These are phyloP conservation scores for Gliomastix tumulicola DNA, from an alignment of 2,329 filamentous ascomycete genomes.

Conservation along the genomic window DNA sequence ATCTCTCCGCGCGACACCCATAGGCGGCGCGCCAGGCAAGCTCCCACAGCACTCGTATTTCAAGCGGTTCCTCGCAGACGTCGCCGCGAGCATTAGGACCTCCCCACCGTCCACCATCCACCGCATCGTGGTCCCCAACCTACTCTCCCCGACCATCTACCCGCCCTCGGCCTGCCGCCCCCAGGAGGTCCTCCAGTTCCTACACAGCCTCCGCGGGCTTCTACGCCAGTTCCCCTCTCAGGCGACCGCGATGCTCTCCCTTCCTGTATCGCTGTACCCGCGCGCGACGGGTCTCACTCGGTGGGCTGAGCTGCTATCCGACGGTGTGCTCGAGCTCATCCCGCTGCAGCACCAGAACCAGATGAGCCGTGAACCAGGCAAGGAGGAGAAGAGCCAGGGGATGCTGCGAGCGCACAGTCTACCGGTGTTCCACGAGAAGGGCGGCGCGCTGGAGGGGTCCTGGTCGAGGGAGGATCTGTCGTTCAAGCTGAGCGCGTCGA, in stretches of 20 bases:
- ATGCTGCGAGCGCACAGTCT: constrained; percentile 77
- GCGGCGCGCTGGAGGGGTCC: constrained; percentile 64
- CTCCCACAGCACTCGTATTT: no score
- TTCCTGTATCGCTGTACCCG: constrained; percentile 76
- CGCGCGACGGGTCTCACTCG: constrained; percentile 68
- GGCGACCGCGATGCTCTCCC: constrained; percentile 65
- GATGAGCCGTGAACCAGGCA: constrained; percentile 43
- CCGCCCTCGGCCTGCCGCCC: constrained; percentile 63
- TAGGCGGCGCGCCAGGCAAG: no score
- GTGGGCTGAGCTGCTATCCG: constrained; percentile 79
- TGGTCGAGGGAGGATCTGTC: constrained; percentile 78
- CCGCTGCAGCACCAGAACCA: constrained; percentile 53
- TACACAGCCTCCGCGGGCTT: constrained; percentile 71
- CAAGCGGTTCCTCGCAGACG: constrained; percentile 51
- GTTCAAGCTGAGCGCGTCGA: constrained; percentile 76
- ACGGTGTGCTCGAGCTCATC: constrained; percentile 81
- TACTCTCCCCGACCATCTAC: constrained; percentile 84
- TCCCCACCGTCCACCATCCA: constrained; percentile 61
- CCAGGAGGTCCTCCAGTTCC: constrained; percentile 67
- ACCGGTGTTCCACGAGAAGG: constrained; percentile 81
- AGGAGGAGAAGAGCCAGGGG: constrained; percentile 73
- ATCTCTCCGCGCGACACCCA: constrained; percentile 41
- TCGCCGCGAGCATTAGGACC: constrained; percentile 48
- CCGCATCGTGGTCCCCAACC: constrained; percentile 73
- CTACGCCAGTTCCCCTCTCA: constrained; percentile 60